Evolutionary conservation across 352 stramenopile species (phyloP).

Genomic region (Phytophthora idaei): DNA sequence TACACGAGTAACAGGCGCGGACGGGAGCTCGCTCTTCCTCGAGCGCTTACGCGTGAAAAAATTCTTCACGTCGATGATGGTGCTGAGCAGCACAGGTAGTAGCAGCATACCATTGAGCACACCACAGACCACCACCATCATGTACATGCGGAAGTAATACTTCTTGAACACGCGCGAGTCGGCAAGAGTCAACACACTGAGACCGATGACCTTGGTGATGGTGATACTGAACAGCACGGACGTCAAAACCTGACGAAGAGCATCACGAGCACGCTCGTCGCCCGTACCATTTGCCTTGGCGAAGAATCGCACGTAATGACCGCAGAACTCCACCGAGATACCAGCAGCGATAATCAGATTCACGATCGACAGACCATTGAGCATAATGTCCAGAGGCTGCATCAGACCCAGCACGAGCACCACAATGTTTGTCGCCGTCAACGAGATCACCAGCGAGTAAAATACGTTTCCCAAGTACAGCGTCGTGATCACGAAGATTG

Average conservation of each 20-base stretch:
- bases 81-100: constrained; percentile 64
- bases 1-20: constrained; percentile 21
- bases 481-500: constrained; percentile 59
- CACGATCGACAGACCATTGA: constrained; percentile 86
- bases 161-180: constrained; percentile 87
- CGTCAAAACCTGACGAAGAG: constrained; percentile 54
- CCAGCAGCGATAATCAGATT: constrained; percentile 84
- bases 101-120: constrained; percentile 74
- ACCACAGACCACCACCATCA: constrained; percentile 78
- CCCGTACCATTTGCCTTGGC: constrained; percentile 39
- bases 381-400: constrained; percentile 59
- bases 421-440: constrained; percentile 59
- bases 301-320: constrained; percentile 79
- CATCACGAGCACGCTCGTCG: constrained; percentile 53
- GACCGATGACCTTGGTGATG: constrained; percentile 83
- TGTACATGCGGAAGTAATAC: constrained; percentile 92
- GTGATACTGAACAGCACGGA: constrained; percentile 87
- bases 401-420: constrained; percentile 60
- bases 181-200: constrained; percentile 76
- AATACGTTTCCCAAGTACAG: constrained; percentile 55
- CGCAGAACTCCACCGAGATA: constrained; percentile 82
- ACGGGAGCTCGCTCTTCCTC: constrained; percentile 26
- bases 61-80: constrained; percentile 47
- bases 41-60: constrained; percentile 44
- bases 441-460: constrained; percentile 45